Base-by-base conservation (phyloP, 345 rosid genomes). In the Fremontodendron californicum region DNA sequence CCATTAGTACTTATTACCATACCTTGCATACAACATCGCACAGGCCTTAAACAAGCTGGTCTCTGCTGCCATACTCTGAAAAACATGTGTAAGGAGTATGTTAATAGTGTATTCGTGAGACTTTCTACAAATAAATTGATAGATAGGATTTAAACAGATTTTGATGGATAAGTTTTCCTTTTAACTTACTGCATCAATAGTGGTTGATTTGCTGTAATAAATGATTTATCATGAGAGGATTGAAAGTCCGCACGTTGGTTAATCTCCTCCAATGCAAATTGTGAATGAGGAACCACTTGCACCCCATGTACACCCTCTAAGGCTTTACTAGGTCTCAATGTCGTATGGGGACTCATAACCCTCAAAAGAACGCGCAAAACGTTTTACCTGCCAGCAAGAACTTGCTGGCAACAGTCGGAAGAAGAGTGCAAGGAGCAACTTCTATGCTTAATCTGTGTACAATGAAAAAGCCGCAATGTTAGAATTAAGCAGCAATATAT, bases 51-150 rank as follows among this genome's bases (percentile, higher is more conserved):
- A 79, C 96, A 96, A 78, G 92, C 86, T 42, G 99, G 99, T 86
- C 98, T 83, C 86, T 92, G 99, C 82, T 92, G 87, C 99, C 99
- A 96, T 73, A 87, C 83, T 83, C 99, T 92, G 88, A 51, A 64
- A 48, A 82, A 80, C 72, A 76, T 40, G 78, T 18, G 7, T 21
- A 78, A 79, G 78, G 10, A 29, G 46, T 19, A 52, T 46, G 43
- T 65, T 7, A 70, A 27, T 48, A 48, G 58, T n/a, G 21, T 31
- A 49, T 18, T 19, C 61, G 33, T 39, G 18, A 71, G 19, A 33
- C 62, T 71, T 51, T 52, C 31, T n/a, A 31, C 46, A 51, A 68
- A 71, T 71, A 71, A 27, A 51, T n/a, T 33, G 62, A 71, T 10
- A n/a, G 62, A 33, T n/a, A 23, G 62, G 33, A 75, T 75, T 68